Evolutionary conservation across 2,329 filamentous ascomycete species (phyloP).

Genomic region (Venturia nashicola): DNA sequence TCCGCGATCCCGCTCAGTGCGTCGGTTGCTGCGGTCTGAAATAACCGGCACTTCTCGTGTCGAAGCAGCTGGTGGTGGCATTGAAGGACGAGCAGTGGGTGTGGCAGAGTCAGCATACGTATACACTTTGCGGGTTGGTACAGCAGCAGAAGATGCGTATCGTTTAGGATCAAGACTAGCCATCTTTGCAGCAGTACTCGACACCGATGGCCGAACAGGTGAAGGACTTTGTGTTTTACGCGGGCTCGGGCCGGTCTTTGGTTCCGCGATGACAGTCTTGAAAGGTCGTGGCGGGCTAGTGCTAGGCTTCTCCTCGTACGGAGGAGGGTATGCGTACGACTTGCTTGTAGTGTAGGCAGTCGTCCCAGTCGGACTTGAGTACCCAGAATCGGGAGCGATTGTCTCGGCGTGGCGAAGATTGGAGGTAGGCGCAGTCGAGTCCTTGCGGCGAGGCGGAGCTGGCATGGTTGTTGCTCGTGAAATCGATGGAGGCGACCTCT

Average conservation of each 20-base stretch:
- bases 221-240: constrained; percentile 4
- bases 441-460: not conserved
- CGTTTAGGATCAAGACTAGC: constrained; percentile 5
- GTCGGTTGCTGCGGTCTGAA: not conserved
- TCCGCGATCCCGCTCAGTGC: not conserved
- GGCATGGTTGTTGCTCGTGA: constrained; percentile 3
- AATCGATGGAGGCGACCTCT: constrained; percentile 1
- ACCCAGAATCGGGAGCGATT: not conserved
- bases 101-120: not conserved
- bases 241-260: not conserved
- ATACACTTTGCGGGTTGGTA: not conserved
- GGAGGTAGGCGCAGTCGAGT: not conserved
- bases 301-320: not conserved
- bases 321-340: constrained; percentile 3
- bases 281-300: constrained; percentile 3
- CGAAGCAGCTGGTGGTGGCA: not conserved
- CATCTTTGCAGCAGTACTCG: constrained; percentile 8
- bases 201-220: not conserved
- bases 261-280: constrained; percentile 3
- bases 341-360: constrained; percentile 3
- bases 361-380: constrained; percentile 5
- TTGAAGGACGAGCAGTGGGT: not conserved
- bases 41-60: constrained; percentile 1
- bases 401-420: not conserved
- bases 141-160: not conserved